Evolutionary conservation across 805 yeast species (phyloP), one percentile per base, ranked within the genome.

Genomic region (Metschnikowia peoriensis): DNA sequence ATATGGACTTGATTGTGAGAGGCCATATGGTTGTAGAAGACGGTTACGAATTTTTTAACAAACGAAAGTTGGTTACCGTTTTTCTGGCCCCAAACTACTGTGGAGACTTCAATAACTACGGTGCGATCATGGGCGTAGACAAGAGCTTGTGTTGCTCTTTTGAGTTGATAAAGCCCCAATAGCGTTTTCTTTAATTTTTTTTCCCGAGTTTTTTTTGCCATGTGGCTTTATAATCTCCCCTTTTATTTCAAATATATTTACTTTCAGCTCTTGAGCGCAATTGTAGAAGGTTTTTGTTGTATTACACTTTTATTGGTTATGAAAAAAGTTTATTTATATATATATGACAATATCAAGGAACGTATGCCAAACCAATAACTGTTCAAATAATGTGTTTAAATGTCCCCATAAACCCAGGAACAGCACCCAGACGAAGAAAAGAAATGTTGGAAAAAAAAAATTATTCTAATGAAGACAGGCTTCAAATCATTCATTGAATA

Each of bases 11-110:
- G 64, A 82, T 88, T 56, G 89, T 87, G 44, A 73, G 96, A 62
- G 96, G 93, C 7, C 96, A 88, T 66, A 88, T 88, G 96, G 94
- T 88, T 43, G 96, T 88, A 38, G 93, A 88, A 66, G 93, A 88
- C 65, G 96, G 96, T 2, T 88, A 88, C 65, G 94, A 88, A 65
- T 88, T 88, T 65, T 88, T 86, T 66, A 85, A 84, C 54, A 84
- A 82, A 63, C 73, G 89, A 61, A 84, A 83, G 65, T 72, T 88
- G 51, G 94, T 88, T 1, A 88, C 96, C 0, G 84, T 88, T 1
- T 88, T 88, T 62, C 81, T 85, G 55, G 96, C 94, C 4, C 96
- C 96, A 3, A 88, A 88, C 64, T 88, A 88, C 62, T 86, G 92
- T 71, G 92, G 92, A 8, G 91, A 86, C 65, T 86, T 86, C 68